Base-by-base conservation (phyloP, 2,329 filamentous ascomycete genomes). In the Talaromyces sp. region DNA sequence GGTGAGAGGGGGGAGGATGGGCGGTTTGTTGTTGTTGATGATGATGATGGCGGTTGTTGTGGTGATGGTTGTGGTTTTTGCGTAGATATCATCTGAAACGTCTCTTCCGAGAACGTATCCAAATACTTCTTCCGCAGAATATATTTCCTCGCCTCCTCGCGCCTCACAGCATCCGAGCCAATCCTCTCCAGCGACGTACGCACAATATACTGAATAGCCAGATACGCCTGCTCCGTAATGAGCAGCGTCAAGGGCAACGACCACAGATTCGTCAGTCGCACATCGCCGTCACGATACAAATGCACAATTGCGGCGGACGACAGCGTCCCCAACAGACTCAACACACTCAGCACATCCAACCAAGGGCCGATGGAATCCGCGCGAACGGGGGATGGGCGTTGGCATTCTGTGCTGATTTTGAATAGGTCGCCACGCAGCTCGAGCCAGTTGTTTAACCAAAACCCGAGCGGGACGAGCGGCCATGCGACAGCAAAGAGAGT, bases 321-420 rank as follows among this genome's bases (percentile, higher is more conserved):
- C 61, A 97, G 80, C 65, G 89, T 94, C 46, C 94, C 94, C 26
- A 97, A 80, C 94, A 94, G 97, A 3, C 91, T 89, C n/a, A 97
- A 80, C 72, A 97, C 95, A 17, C 88, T 88, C 2, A 99, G 81
- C 1, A 90, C 88, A 65, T 92, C 85, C 12, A 97, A 80, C 89
- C 92, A 97, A 0, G 94, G 92, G 0, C 94, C 94, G 66, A 99
- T 97, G 1, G 90, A 94, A 76, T 97, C 94, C 1, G 91, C 87
- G 57, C 94, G 86, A 84, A 89, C 91, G 0, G 94, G 94, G 41
- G 90, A 91, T 0, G 94, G 94, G 3, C 94, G 87, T 69, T 93
- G 89, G 80, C 91, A 92, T 73, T 92, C 89, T 54, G 91, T 82
- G 59, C 92, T 92, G 68, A 97, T 96, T 75, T 99, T 99, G 77